Evolutionary conservation across 805 yeast genomes (phyloP), one percentile per base, ranked within the genome.

Genomic region (Cyberlindnera saturnus): DNA sequence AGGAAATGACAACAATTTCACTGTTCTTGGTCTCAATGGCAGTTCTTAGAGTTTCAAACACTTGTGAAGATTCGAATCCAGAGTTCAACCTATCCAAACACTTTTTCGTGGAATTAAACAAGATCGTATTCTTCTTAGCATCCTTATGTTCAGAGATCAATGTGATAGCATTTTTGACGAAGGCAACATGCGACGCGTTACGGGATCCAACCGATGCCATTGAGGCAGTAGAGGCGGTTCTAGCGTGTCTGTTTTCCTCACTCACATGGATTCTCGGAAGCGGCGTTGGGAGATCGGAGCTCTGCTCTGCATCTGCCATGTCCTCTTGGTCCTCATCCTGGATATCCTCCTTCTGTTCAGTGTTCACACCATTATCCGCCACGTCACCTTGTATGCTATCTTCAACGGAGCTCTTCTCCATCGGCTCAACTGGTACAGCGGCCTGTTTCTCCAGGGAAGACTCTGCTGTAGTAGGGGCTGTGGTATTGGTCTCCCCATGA

Each of bases 31-130:
- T 73, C 53, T 87, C 88, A 60, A 95, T 86, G 4, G 87, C 77
- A 10, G 80, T 62, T 55, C 87, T 75, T 54, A 91, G 70, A 0
- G 96, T 86, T 45, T 86, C 91, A 59, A 89, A 86, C 11, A 91
- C 71, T n/a, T 74, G 63, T 26, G 64, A 51, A 0, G 82, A 72
- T 36, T 74, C 67, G 33, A 79, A 71, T 34, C 55, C 65, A 35
- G 44, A 59, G 18, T 42, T 39, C 46, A 42, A 58, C 50, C 50
- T 60, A 49, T 42, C 61, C 39, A 46, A 56, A 19, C 52, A 63
- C 53, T 50, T 68, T 55, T 55, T 67, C 52, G 46, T 59, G 32
- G 48, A 61, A 36, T 46, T 61, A 47, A 46, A 48, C 49, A 60
- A 65, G 33, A 64, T 67, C 1, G 70, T 59, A 44, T 69, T 63